These are phyloP conservation scores for Phragmites australis DNA, from an alignment of 176 grass and related monocot genomes.

Conservation along the genomic window DNA sequence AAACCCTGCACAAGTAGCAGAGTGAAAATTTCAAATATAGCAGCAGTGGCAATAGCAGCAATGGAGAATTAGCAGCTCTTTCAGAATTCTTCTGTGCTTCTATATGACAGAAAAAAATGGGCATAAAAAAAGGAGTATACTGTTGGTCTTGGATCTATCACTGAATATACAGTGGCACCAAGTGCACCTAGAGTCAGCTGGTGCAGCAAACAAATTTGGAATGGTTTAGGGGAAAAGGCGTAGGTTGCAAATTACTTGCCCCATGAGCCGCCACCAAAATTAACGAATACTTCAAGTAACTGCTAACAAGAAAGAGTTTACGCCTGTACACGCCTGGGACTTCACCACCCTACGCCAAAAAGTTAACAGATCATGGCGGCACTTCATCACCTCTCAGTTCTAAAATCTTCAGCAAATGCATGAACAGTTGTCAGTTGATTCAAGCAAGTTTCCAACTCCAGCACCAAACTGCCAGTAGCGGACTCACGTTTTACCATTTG, in stretches of 20 bases:
- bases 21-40: neutral
- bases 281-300: neutral
- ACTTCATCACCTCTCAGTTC: neutral
- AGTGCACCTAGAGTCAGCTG: neutral
- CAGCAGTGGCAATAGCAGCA: neutral
- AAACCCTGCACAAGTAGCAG: conserved; percentile 53
- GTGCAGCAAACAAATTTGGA: neutral
- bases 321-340: neutral
- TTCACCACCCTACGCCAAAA: neutral
- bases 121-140: neutral
- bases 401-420: neutral
- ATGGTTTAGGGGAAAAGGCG: neutral
- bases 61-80: neutral
- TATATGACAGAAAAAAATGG: neutral
- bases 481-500: neutral
- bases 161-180: neutral
- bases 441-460: neutral
- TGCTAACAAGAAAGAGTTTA: neutral
- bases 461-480: neutral
- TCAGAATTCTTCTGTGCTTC: conserved; percentile 5
- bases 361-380: neutral
- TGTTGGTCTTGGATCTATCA: neutral
- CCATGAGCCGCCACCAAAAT: neutral
- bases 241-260: conserved; percentile 6
- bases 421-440: neutral